Percentiles rank a stretch among this genome's conserved stretches.
Conservation (phyloP, 1,139 yeast species). For the Debaryomycetaceae sp. region DNA sequence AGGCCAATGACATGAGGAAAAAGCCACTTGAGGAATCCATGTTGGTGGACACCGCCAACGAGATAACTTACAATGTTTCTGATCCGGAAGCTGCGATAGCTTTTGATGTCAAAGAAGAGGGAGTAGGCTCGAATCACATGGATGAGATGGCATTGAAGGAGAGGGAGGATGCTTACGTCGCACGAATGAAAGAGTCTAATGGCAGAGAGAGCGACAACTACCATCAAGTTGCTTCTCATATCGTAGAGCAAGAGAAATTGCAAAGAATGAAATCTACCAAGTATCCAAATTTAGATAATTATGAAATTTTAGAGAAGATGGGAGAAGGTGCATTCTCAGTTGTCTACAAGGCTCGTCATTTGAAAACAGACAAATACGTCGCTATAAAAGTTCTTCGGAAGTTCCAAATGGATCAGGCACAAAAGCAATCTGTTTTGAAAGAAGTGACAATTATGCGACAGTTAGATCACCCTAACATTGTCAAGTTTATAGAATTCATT, state of each 20-base stretch:
- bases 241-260: constrained; percentile 60
- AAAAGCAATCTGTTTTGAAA: constrained; percentile 51
- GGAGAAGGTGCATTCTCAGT: constrained; percentile 96
- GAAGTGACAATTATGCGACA: constrained; percentile 60
- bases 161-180: not conserved
- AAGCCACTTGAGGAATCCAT: constrained; percentile 7
- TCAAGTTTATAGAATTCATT: constrained; percentile 45
- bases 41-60: not conserved
- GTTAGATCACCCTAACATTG: constrained; percentile 48
- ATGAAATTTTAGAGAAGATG: constrained; percentile 58
- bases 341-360: constrained; percentile 67
- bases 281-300: constrained; percentile 46
- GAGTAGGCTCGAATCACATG: not conserved
- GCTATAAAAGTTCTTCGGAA: constrained; percentile 63
- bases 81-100: not conserved
- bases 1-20: constrained; percentile 49
- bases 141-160: not conserved
- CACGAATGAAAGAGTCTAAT: not conserved
- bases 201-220: constrained; percentile 17
- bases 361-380: constrained; percentile 49
- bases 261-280: constrained; percentile 32
- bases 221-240: constrained; percentile 52
- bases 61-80: not conserved
- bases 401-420: constrained; percentile 52
- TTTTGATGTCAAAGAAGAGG: not conserved